phyloP scores from a whole-genome alignment of 495 filamentous ascomycete genomes.

The Aspergillus affinis region DNA sequence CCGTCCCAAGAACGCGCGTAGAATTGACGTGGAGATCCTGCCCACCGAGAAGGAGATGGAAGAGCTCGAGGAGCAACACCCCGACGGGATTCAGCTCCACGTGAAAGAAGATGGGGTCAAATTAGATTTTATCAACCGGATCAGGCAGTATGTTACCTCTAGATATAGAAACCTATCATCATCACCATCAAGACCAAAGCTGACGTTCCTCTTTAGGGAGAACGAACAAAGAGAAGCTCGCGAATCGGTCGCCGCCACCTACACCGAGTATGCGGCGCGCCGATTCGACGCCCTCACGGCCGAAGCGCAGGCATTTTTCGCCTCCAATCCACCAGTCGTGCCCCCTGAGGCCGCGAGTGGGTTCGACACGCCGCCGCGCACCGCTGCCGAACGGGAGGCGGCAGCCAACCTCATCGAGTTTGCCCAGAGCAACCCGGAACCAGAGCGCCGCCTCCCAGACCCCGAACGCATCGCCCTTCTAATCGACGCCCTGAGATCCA shows the following conservation, averaged over 20 bases:
- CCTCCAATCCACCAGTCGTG: conserved; percentile 14
- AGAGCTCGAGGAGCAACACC: conserved; percentile 40
- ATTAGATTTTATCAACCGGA: conserved; percentile 62
- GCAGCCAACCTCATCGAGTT: conserved; percentile 30
- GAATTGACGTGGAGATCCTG: conserved; percentile 73
- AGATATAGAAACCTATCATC: conserved; percentile 9
- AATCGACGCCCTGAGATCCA: conserved; percentile 31
- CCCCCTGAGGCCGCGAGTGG: conserved; percentile 19
- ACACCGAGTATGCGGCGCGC: conserved; percentile 24
- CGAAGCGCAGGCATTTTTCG: conserved; percentile 23
- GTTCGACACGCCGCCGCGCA: conserved; percentile 27
- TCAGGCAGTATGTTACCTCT: conserved; percentile 35
- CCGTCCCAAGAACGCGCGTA: conserved; percentile 60
- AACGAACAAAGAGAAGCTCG: conserved; percentile 20
- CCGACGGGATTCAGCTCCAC: conserved; percentile 58
- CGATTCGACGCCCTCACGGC: conserved; percentile 26
- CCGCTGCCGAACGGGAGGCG: conserved; percentile 30
- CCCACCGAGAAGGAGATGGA: conserved; percentile 52
- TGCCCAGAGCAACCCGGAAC: conserved; percentile 19
- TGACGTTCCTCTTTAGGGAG: conserved; percentile 14
- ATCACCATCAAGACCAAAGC: neutral
- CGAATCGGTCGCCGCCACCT: conserved; percentile 21
- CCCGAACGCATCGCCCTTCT: conserved; percentile 24
- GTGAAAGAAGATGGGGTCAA: conserved; percentile 74
- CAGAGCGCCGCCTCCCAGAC: conserved; percentile 3